phyloP scores from a whole-genome alignment of 2,329 filamentous ascomycete genomes.

The Magnaporthales sp. region DNA sequence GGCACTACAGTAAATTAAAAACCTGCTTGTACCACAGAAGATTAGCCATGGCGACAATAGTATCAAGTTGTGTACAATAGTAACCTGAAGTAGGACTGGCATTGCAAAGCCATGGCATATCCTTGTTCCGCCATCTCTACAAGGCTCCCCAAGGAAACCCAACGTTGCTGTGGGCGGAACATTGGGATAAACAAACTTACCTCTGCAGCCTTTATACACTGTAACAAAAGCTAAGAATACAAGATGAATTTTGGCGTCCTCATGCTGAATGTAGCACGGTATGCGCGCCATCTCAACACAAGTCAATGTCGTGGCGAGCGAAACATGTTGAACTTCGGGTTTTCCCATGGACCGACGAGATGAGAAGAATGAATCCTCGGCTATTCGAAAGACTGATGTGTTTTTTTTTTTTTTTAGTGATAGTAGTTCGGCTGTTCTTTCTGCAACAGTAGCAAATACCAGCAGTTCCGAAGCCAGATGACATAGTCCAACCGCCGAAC shows the following conservation, averaged over 20 bases:
- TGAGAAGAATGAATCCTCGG: background rate
- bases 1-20: no score
- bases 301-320: background rate
- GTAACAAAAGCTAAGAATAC: background rate
- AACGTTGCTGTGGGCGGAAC: background rate
- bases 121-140: background rate
- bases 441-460: background rate
- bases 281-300: background rate
- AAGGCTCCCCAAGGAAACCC: background rate
- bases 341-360: background rate
- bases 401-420: no score
- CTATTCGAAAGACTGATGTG: background rate
- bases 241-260: background rate
- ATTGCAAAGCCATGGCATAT: background rate
- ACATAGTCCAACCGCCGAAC: background rate
- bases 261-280: background rate
- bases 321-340: background rate
- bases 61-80: no score
- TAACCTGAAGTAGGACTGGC: no score
- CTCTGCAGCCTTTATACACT: background rate
- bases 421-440: background rate
- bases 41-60: background rate
- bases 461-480: background rate
- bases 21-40: background rate
- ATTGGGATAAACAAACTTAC: background rate